Evolutionary conservation across 108 stramenopile species (phyloP), one percentile per base, ranked within the genome.

Genomic region (Parmales sp.): DNA sequence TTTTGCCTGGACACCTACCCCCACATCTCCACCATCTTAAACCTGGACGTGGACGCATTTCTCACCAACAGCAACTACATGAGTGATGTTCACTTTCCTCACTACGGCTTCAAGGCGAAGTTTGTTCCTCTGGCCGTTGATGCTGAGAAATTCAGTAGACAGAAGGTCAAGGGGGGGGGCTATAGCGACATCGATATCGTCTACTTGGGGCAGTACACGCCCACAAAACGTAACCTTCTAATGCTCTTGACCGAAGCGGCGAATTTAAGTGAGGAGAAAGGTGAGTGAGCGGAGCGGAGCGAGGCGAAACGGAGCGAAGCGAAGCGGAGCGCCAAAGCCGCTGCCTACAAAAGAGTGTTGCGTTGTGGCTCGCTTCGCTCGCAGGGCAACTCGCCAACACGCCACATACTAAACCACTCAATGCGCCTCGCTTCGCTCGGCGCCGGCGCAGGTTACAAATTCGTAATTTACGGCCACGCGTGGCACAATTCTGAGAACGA

Each of bases 41-140:
- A 71, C 31, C 66, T 71, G 51, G 70, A 71, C 18, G 67, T 71
- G 29, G 70, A 71, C 8, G 70, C 70, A 0, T 71, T 64, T 51
- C 68, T 71, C 51, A 71, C 70, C 8, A 71, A 71, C 50, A 69
- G 69, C 51, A 28, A 45, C 22, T 16, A 11, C 16, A n/a, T n/a
- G n/a, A 43, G 8, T 16, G 41, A 43, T 11, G 41, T 16, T 8
- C 8, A 16, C 8, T 8, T 43, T 16, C 11, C 8, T 8, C 8
- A 16, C 41, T 16, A 43, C 16, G 41, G 41, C 16, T 43, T 43
- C 16, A 43, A 16, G 41, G 8, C 41, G 8, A 8, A 11, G 11
- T 43, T 8, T 8, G 41, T 43, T 8, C 41, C 41, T 16, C 16
- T 43, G 41, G 41, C 41, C 16, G 41, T 43, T 43, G 41, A 43